phyloP scores from a whole-genome alignment of 2,329 filamentous ascomycete genomes.

The Penicillium fuscoglaucum region DNA sequence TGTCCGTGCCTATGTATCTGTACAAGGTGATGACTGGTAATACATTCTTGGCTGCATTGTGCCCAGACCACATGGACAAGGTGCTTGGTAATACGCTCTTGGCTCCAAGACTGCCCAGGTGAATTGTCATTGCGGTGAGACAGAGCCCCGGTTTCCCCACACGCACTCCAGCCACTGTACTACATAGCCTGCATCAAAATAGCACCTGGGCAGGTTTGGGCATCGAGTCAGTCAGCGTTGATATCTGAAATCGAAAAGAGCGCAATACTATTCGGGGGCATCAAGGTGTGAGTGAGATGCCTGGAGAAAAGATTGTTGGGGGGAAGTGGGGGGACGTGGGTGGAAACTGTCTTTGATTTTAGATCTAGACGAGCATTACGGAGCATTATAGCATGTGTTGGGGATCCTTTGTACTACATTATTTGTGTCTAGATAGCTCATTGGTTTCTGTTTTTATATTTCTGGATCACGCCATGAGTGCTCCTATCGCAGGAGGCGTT shows the following conservation, averaged over 20 bases:
- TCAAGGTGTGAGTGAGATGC: neutral
- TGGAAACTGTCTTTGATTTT: neutral
- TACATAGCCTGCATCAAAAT: neutral
- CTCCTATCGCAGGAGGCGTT: neutral
- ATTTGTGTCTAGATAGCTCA: neutral
- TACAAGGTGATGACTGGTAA: neutral
- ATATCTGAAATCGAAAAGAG: too few relatives aligned
- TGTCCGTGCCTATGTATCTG: neutral
- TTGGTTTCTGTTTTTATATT: neutral
- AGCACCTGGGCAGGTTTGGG: neutral
- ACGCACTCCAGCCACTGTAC: too few relatives aligned
- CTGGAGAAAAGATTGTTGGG: neutral
- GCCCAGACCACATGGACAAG: neutral
- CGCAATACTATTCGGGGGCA: neutral
- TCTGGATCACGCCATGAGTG: neutral
- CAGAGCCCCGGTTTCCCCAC: neutral
- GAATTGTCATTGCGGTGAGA: neutral
- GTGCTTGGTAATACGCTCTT: neutral
- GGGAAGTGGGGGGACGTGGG: neutral
- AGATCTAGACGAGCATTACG: neutral
- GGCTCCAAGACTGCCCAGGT: neutral
- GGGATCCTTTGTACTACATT: neutral
- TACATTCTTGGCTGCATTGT: neutral
- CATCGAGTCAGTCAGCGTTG: neutral
- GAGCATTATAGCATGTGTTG: neutral